These are phyloP conservation scores for Sclerotinia trifoliorum DNA, from an alignment of 2,329 filamentous ascomycete species.

Conservation along the genomic window DNA sequence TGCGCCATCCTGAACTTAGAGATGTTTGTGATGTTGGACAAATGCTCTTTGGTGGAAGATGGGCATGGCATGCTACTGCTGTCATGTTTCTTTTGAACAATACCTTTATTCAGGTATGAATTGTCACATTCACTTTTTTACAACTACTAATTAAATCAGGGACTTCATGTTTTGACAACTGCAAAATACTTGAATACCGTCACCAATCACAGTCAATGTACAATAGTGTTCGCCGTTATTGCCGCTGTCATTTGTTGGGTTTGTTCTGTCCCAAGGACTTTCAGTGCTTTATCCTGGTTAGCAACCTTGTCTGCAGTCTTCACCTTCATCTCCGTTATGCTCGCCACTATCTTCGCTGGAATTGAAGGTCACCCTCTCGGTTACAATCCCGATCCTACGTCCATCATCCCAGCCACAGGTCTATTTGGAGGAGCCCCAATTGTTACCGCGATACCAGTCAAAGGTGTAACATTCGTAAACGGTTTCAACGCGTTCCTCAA, in stretches of 20 bases:
- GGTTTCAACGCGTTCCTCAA: conserved; percentile 90
- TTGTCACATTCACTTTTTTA: background rate
- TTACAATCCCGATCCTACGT: conserved; percentile 53
- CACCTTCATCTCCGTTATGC: conserved; percentile 83
- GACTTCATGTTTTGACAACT: conserved; percentile 78
- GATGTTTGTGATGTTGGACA: conserved; percentile 96
- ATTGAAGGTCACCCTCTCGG: conserved; percentile 71
- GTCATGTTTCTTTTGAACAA: conserved; percentile 94
- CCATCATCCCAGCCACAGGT: conserved; percentile 35
- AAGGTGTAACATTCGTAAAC: conserved; percentile 73
- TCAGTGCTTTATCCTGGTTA: conserved; percentile 74
- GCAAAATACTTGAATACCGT: conserved; percentile 91
- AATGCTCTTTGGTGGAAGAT: conserved; percentile 86
- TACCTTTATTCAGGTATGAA: conserved; percentile 73
- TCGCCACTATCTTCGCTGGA: conserved; percentile 79
- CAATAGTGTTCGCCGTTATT: conserved; percentile 75
- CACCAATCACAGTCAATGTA: conserved; percentile 69
- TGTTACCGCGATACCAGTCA: conserved; percentile 65
- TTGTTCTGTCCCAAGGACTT: conserved; percentile 81
- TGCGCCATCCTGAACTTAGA: conserved; percentile 84
- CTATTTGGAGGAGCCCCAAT: conserved; percentile 56
- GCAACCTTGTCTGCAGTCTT: conserved; percentile 79
- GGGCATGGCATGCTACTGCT: conserved; percentile 68
- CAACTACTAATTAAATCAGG: conserved; percentile 44
- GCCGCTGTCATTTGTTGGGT: conserved; percentile 73